These are phyloP conservation scores for Blastomyces percursus DNA, from an alignment of 2,329 filamentous ascomycete genomes.

Conservation along the genomic window DNA sequence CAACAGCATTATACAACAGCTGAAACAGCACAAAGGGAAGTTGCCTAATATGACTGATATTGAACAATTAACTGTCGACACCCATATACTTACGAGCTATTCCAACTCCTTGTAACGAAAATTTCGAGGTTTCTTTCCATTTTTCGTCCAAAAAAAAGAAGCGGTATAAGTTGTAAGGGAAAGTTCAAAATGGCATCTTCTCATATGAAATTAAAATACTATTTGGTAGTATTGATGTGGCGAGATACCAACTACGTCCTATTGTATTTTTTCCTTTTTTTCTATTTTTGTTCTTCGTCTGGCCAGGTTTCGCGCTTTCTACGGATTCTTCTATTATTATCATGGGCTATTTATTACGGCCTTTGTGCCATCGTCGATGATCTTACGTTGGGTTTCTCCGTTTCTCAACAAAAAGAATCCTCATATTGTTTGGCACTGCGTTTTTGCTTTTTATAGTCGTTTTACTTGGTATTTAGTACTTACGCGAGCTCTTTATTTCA, in stretches of 20 bases:
- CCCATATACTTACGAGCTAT: background rate
- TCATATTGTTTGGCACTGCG: background rate
- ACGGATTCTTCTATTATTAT: background rate
- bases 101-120: background rate
- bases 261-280: background rate
- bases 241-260: background rate
- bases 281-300: background rate
- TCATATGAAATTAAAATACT: background rate
- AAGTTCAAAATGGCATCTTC: background rate
- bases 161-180: background rate
- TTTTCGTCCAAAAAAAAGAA: background rate
- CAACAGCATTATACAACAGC: background rate
- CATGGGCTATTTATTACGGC: background rate
- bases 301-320: background rate
- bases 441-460: background rate
- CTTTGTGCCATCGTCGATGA: background rate
- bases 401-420: background rate
- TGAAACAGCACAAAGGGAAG: background rate
- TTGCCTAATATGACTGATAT: background rate
- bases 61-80: background rate
- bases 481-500: background rate
- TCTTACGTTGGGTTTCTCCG: background rate
- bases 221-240: background rate
- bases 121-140: background rate
- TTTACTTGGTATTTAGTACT: background rate